Conservation (phyloP, 768 basidiomycete genomes). For the Suillus fuscotomentosus region DNA sequence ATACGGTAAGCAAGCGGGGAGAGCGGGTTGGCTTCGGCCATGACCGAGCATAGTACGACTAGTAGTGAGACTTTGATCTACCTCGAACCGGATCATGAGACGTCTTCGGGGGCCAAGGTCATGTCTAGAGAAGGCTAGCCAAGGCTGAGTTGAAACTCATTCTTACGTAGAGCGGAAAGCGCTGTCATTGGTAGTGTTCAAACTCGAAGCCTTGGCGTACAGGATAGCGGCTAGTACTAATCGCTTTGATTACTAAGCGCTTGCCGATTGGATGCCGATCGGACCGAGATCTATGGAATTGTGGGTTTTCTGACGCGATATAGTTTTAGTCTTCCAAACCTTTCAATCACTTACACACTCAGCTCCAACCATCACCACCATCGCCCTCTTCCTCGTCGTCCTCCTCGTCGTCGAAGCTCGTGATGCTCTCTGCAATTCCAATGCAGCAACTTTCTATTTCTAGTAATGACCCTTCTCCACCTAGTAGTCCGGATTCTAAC, state of each 20-base stretch:
- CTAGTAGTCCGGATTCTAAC: neutral
- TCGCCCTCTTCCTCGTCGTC: conserved; percentile 11
- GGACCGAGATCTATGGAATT: conserved; percentile 7
- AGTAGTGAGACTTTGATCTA: too few relatives aligned
- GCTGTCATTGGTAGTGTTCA: too few relatives aligned
- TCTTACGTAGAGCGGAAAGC: too few relatives aligned
- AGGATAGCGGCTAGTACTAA: neutral
- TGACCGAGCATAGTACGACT: too few relatives aligned
- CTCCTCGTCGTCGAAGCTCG: neutral
- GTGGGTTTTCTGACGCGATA: neutral
- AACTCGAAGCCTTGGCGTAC: too few relatives aligned
- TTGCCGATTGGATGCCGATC: conserved; percentile 5
- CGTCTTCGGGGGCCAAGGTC: too few relatives aligned
- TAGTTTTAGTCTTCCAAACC: conserved; percentile 5
- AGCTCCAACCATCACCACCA: neutral
- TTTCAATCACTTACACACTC: neutral
- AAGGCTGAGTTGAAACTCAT: too few relatives aligned
- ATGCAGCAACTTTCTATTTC: conserved; percentile 30
- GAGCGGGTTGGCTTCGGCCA: too few relatives aligned
- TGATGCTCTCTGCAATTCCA: conserved; percentile 39
- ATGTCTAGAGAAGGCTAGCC: too few relatives aligned
- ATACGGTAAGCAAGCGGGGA: too few relatives aligned
- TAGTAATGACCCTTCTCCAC: neutral
- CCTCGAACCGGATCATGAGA: too few relatives aligned
- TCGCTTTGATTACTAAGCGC: neutral